A percentile compares a stretch with the other conserved stretches of the same genome.
These are phyloP conservation scores for Parachaetomium inaequale DNA, from an alignment of 495 filamentous ascomycete genomes.

Conservation along the genomic window DNA sequence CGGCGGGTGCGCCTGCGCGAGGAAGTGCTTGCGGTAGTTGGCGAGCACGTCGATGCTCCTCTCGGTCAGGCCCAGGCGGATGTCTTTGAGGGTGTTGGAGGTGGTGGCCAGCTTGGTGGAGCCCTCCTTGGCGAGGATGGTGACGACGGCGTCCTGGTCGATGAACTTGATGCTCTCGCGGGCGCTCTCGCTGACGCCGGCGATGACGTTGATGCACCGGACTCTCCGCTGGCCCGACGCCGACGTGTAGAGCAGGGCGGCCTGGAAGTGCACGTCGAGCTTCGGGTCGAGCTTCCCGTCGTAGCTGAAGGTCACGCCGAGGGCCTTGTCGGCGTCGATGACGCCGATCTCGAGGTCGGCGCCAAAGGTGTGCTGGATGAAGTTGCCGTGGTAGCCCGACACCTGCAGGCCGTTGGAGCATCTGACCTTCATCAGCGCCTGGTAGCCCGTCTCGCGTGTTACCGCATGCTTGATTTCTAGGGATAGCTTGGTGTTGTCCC, in stretches of 20 bases:
- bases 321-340: slow-evolving; percentile 88
- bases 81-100: slow-evolving; percentile 79
- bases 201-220: slow-evolving; percentile 88
- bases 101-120: slow-evolving; percentile 66
- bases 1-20: slow-evolving; percentile 73
- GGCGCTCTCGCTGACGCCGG: slow-evolving; percentile 79
- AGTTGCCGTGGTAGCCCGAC: slow-evolving; percentile 90
- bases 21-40: slow-evolving; percentile 86
- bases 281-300: slow-evolving; percentile 96
- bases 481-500: slow-evolving; percentile 79
- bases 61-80: slow-evolving; percentile 78
- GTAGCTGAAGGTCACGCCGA: slow-evolving; percentile 90
- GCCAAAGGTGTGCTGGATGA: slow-evolving; percentile 88
- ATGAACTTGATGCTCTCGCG: slow-evolving; percentile 84
- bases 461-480: slow-evolving; percentile 83
- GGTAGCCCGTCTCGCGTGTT: slow-evolving; percentile 90
- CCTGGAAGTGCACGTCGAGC: slow-evolving; percentile 96
- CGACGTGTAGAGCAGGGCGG: slow-evolving; percentile 90
- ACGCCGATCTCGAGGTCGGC: slow-evolving; percentile 94
- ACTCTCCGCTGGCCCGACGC: slow-evolving; percentile 86
- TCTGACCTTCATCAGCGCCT: slow-evolving; percentile 96
- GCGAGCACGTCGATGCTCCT: slow-evolving; percentile 94
- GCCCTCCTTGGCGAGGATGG: slow-evolving; percentile 88
- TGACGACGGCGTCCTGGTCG: slow-evolving; percentile 89
- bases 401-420: slow-evolving; percentile 97